Evolutionary conservation across 176 grass and related monocot genomes (phyloP), one percentile per base, ranked within the genome.

Genomic region (Hordeum vulgare): DNA sequence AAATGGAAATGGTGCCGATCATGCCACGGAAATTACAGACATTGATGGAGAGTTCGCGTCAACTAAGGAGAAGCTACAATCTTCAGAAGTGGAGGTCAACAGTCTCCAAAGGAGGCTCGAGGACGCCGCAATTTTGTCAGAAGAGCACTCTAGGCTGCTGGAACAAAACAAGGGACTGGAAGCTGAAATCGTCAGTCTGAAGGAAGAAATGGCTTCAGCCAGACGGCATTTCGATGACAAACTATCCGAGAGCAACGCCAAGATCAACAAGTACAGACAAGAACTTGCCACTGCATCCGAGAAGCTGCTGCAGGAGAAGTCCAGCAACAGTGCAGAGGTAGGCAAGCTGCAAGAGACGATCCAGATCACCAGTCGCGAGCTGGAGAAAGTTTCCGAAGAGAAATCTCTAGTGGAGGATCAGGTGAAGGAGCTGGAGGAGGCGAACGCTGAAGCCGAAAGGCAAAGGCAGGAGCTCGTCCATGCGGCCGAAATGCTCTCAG

Each of bases 351-450:
- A 90, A 81, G 79, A 51, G 42, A 63, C 8, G 1, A 79, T 83
- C 66, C 42, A 31, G 77, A 40, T 42, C 61, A 44, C 83, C 61
- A 77, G 44, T 74, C 15, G 12, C 1, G 47, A 83, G 83, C 35
- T 90, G 9, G 82, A 85, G 20, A 85, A 64, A 21, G 61, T 83
- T 25, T 76, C 39, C 25, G 61, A 83, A 67, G 85, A 82, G 57
- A 94, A 92, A 69, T 47, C 78, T 6, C 41, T 83, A 1, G 60
- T 75, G 3, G 79, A 94, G 75, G 63, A 68, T 2, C 64, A 76
- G 61, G 71, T 82, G 42, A 75, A 56, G 84, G 67, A 85, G 61
- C 61, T 94, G 62, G 82, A 92, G 80, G 66, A 73, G 29, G 80
- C 37, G 14, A 78, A 39, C 13, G 31, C 60, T 14, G 66, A 86